A percentile compares a stretch with the other conserved stretches of the same genome.
These are phyloP conservation scores for Butyriboletus loyo DNA, from an alignment of 768 basidiomycete genomes.

Conservation along the genomic window DNA sequence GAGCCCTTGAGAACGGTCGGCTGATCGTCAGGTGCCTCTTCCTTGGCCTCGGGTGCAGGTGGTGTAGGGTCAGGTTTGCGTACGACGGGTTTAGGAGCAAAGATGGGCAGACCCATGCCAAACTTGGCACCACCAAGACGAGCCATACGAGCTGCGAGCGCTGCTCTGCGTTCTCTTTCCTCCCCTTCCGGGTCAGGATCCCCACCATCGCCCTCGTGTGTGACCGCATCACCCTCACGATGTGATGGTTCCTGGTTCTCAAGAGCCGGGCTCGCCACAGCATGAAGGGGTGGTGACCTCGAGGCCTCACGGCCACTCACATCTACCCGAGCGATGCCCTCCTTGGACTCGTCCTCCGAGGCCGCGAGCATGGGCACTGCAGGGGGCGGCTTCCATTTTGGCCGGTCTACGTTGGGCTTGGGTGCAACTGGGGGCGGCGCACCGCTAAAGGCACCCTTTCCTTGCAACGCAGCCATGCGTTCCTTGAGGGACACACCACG, in stretches of 20 bases:
- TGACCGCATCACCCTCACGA: conserved; percentile 28
- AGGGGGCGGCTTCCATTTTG: conserved; percentile 86
- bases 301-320: conserved; percentile 26
- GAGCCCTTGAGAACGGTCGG: conserved; percentile 6
- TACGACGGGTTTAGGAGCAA: conserved; percentile 51
- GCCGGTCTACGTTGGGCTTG: conserved; percentile 57
- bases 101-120: conserved; percentile 75
- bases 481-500: conserved; percentile 83
- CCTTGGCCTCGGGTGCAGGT: conserved; percentile 21
- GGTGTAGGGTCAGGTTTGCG: conserved; percentile 29
- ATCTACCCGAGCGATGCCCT: conserved; percentile 15
- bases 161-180: conserved; percentile 75
- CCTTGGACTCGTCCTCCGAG: conserved; percentile 43
- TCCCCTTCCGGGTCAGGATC: conserved; percentile 56
- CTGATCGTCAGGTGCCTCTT: conserved; percentile 17
- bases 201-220: conserved; percentile 20
- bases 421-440: conserved; percentile 47
- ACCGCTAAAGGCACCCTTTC: conserved; percentile 72
- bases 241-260: conserved; percentile 13
- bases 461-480: conserved; percentile 92
- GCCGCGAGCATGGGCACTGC: conserved; percentile 38
- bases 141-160: conserved; percentile 91
- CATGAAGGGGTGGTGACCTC: conserved; percentile 36
- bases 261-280: conserved; percentile 11
- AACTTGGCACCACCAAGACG: conserved; percentile 82